phyloP scores from a whole-genome alignment of 768 basidiomycete species.

The Rhizopogon vinicolor region DNA sequence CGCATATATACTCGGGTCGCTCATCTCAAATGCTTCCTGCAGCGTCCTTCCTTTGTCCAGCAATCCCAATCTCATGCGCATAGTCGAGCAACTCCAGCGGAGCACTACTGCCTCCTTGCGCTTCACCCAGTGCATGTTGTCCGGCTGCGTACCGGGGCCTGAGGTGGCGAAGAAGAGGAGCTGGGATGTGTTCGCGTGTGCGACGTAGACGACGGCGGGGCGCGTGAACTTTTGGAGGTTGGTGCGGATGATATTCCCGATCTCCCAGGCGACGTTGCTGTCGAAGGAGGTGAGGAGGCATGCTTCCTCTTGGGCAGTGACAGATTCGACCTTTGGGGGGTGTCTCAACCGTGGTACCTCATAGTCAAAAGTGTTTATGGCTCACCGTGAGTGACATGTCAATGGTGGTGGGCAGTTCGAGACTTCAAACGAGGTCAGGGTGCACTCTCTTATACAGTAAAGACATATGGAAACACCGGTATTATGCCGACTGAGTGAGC shows the following conservation, averaged over 20 bases:
- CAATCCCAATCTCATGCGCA: slow-evolving; percentile 18
- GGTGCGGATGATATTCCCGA: slow-evolving; percentile 23
- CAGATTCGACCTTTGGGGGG: slow-evolving; percentile 11
- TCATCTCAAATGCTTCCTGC: slow-evolving; percentile 13
- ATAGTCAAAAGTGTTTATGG: too few relatives aligned
- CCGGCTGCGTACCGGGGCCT: slow-evolving; percentile 22
- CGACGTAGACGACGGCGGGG: slow-evolving; percentile 24
- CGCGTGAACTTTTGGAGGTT: slow-evolving; percentile 11
- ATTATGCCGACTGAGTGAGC: too few relatives aligned
- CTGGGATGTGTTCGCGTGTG: slow-evolving; percentile 24
- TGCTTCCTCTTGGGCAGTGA: slow-evolving; percentile 17
- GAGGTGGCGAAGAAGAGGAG: slow-evolving; percentile 27
- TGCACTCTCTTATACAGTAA: not conserved
- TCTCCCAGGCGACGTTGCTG: slow-evolving; percentile 28
- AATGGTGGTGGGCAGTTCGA: not conserved
- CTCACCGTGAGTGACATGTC: too few relatives aligned
- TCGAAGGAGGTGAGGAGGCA: slow-evolving; percentile 1
- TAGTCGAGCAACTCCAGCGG: slow-evolving; percentile 24
- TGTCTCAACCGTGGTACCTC: not conserved
- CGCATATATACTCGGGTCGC: slow-evolving; percentile 23
- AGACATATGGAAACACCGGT: not conserved
- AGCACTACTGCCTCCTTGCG: slow-evolving; percentile 28
- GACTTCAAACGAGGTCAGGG: not conserved
- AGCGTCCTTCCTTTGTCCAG: not conserved
- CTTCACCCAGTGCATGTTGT: slow-evolving; percentile 29